These are phyloP conservation scores for Hymenoscyphus salicellus DNA, from an alignment of 2,329 filamentous ascomycete species.

Conservation along the genomic window DNA sequence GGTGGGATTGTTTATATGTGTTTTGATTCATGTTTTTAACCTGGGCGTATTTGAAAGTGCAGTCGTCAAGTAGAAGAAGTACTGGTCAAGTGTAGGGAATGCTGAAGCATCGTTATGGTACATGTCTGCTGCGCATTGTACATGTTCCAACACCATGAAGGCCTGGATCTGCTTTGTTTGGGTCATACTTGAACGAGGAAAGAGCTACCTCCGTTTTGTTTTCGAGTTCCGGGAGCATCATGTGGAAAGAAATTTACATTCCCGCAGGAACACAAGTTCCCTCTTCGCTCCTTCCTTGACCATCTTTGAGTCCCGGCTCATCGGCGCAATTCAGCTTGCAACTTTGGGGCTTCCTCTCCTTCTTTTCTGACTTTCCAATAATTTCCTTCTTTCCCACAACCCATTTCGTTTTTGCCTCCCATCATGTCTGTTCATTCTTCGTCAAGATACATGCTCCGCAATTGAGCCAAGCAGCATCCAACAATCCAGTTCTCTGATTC, in stretches of 20 bases:
- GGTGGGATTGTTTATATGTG: background rate
- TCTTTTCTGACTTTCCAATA: too few relatives aligned
- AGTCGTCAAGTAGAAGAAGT: background rate
- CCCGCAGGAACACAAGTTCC: background rate
- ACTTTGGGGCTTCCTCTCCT: too few relatives aligned
- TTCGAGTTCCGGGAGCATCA: background rate
- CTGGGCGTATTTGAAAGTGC: background rate
- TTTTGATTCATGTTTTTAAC: conserved; percentile 1
- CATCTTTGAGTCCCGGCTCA: too few relatives aligned
- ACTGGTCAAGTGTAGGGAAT: conserved; percentile 1
- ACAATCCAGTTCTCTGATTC: too few relatives aligned
- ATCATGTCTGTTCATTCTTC: too few relatives aligned
- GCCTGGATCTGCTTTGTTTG: background rate
- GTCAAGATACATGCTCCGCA: too few relatives aligned
- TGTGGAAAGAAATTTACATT: background rate
- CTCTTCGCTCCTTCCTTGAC: background rate
- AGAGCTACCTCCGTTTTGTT: background rate
- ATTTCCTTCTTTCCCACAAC: too few relatives aligned
- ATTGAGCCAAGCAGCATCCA: too few relatives aligned
- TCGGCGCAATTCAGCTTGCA: too few relatives aligned
- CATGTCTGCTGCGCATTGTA: background rate
- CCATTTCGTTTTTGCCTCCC: too few relatives aligned
- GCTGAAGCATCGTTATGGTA: background rate
- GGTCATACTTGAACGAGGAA: background rate
- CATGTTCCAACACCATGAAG: background rate